Base-by-base conservation (phyloP, 345 rosid species). In the Gossypium turneri region DNA sequence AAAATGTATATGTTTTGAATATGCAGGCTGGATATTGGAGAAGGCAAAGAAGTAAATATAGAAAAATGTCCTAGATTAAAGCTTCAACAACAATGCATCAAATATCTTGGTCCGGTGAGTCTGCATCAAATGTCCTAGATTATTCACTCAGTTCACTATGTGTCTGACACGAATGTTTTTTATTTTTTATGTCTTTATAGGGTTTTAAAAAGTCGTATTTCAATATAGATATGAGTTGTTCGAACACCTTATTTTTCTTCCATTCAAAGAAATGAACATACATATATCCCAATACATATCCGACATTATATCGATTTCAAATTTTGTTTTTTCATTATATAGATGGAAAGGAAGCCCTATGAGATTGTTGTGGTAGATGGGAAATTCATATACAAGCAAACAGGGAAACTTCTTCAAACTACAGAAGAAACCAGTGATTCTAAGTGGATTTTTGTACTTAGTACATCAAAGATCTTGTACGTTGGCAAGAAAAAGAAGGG, bases 21-120 rank as follows among this genome's bases (percentile, higher is more conserved):
- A 60, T 88, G 22, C 87, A 95, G 99, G 99, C 82, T 96, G 79
- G 98, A 96, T 82, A 87, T 93, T 22, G 99, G 98, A 2, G 99
- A 96, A 80, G 99, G 99, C 19, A 91, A 80, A 76, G 99, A 91
- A 83, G 90, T 88, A 61, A 90, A 84, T 81, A 85, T 91, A 61
- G 97, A 89, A 29, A 86, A 85, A 79, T 91, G 99, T 84, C 89
- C 90, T 24, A 80, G 98, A 20, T 78, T 70, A 24, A 92, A 87
- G 80, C 98, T 96, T 80, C 94, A 90, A 70, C 90, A 82, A 10
- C 98, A 93, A 73, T 89, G 99, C 85, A 95, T 95, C 79, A 95
- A 88, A 84, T 95, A 95, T 84, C 98, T 95, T 59, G 93, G 96
- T 60, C 27, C 19, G 45, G 77, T 75, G 53, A 17, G 77, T 19